Percentiles rank a stretch among this genome's conserved stretches.
These are phyloP conservation scores for Xerocomus amazonicus DNA, from an alignment of 1,284 basidiomycete genomes.

Conservation along the genomic window DNA sequence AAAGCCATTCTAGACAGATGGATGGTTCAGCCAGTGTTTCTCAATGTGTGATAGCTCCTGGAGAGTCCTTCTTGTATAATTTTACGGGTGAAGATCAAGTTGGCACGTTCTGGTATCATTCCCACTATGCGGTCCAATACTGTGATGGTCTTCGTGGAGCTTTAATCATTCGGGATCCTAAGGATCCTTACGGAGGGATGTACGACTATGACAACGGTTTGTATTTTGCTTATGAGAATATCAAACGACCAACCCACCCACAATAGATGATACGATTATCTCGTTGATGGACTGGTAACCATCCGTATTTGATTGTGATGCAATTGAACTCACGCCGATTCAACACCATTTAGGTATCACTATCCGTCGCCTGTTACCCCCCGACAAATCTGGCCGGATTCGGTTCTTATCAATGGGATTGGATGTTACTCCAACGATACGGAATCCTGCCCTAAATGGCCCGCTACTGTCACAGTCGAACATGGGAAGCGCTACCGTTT, in stretches of 20 bases:
- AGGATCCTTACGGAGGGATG: too few species aligned
- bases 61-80: slow-evolving; percentile 36
- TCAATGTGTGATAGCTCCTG: slow-evolving; percentile 41
- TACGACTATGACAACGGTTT: slow-evolving; percentile 43
- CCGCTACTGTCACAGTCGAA: slow-evolving; percentile 25
- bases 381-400: slow-evolving; percentile 30
- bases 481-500: slow-evolving; percentile 35
- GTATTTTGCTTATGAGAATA: not conserved
- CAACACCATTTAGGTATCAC: slow-evolving; percentile 31
- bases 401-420: slow-evolving; percentile 46
- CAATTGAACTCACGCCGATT: not conserved
- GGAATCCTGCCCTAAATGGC: slow-evolving; percentile 25
- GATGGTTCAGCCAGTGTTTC: slow-evolving; percentile 31
- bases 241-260: not conserved
- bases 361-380: slow-evolving; percentile 12
- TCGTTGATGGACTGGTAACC: slow-evolving; percentile 20
- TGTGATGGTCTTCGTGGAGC: slow-evolving; percentile 37
- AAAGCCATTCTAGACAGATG: slow-evolving; percentile 17
- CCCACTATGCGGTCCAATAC: slow-evolving; percentile 22
- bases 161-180: slow-evolving; percentile 39
- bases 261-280: slow-evolving; percentile 17
- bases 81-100: slow-evolving; percentile 30
- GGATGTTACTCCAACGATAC: slow-evolving; percentile 33
- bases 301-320: not conserved
- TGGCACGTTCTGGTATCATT: slow-evolving; percentile 41